Conservation (phyloP, 208 protist species). For the Acanthamoeba quina region DNA sequence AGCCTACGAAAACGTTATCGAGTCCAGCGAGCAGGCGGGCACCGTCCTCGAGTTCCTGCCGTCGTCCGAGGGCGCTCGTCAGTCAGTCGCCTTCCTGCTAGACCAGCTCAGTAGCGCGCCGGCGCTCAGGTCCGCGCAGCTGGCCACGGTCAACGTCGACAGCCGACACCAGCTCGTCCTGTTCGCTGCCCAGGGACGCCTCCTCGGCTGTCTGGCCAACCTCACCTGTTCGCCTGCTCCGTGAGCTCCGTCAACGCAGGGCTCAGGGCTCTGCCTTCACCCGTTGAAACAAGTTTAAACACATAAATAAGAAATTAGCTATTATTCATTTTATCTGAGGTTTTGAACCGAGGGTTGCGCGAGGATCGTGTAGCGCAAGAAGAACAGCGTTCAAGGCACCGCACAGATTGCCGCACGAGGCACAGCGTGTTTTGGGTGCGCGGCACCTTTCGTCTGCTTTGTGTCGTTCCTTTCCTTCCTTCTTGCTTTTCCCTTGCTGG, state of each 20-base stretch:
- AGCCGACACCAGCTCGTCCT: not conserved
- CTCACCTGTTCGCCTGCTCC: not conserved
- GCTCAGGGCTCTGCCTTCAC: too few species aligned
- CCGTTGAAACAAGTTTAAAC: too few species aligned
- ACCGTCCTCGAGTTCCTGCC: constrained; percentile 3
- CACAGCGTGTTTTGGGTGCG: not conserved
- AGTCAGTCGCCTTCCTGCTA: not conserved
- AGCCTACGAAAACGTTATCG: not conserved
- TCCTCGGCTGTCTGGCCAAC: not conserved
- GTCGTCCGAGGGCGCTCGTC: not conserved
- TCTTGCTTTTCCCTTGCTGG: not conserved
- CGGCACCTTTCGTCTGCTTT: not conserved
- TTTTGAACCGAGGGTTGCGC: too few species aligned
- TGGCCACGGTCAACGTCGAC: not conserved
- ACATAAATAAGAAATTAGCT: too few species aligned
- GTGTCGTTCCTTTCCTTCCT: not conserved
- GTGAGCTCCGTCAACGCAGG: not conserved
- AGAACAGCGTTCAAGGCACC: too few species aligned
- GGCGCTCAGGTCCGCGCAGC: not conserved
- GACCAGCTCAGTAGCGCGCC: not conserved
- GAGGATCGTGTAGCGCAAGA: too few species aligned
- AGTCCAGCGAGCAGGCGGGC: not conserved
- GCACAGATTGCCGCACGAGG: not conserved
- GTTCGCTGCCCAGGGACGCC: not conserved
- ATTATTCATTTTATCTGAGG: too few species aligned